Percentiles rank a stretch among this genome's conserved stretches.
Conservation (phyloP, 2,329 filamentous ascomycete species). For the Botrytis galanthina region DNA sequence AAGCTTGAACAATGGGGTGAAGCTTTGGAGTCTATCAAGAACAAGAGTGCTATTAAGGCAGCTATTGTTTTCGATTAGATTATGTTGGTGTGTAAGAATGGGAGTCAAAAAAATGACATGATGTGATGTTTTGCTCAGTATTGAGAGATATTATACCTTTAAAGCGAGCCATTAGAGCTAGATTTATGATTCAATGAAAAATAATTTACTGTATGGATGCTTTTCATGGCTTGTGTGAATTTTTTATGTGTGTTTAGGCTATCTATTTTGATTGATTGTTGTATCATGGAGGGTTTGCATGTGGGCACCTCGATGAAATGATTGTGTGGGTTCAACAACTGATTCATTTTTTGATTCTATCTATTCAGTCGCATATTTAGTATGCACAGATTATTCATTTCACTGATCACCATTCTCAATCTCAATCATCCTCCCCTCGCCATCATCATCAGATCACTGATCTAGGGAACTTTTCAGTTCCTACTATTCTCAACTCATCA, state of each 20-base stretch:
- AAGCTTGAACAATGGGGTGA: constrained; percentile 71
- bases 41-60: constrained; percentile 72
- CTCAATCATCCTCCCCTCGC: neutral
- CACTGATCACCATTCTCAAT: neutral
- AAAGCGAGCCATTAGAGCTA: neutral
- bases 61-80: constrained; percentile 64
- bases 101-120: neutral
- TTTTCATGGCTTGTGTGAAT: neutral
- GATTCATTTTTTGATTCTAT: neutral
- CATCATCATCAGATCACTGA: neutral
- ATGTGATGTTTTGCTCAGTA: constrained; percentile 3
- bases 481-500: neutral
- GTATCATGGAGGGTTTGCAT: neutral
- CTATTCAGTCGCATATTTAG: neutral
- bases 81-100: neutral
- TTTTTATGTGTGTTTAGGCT: neutral
- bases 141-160: constrained; percentile 5
- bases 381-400: neutral
- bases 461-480: neutral
- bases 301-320: neutral
- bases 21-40: constrained; percentile 66
- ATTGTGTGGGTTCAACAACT: neutral
- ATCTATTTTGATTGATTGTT: neutral
- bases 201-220: neutral
- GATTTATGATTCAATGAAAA: constrained; percentile 12